phyloP scores from a whole-genome alignment of 495 filamentous ascomycete species.

The Geopyxis carbonaria region DNA sequence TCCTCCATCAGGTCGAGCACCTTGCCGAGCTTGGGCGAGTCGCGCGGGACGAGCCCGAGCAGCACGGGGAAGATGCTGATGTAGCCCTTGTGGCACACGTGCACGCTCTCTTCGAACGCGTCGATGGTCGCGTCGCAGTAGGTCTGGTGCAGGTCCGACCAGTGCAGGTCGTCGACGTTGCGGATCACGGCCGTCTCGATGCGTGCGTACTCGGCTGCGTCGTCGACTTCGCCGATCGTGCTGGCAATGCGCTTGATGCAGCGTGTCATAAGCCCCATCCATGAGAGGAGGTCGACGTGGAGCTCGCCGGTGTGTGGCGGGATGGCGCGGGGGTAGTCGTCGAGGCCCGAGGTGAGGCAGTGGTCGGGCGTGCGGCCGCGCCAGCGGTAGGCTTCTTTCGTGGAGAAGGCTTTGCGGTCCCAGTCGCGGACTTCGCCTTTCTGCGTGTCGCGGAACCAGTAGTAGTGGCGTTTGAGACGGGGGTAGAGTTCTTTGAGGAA shows the following conservation, averaged over 20 bases:
- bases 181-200: slow-evolving; percentile 62
- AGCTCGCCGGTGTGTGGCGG: slow-evolving; percentile 97
- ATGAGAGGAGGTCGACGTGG: slow-evolving; percentile 84
- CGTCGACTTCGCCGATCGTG: slow-evolving; percentile 52
- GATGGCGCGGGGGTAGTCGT: slow-evolving; percentile 88
- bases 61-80: slow-evolving; percentile 89
- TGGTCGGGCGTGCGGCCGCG: slow-evolving; percentile 75
- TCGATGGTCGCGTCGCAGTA: slow-evolving; percentile 96
- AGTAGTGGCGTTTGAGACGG: slow-evolving; percentile 76
- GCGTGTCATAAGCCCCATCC: slow-evolving; percentile 89
- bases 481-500: slow-evolving; percentile 77
- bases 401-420: slow-evolving; percentile 70
- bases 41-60: slow-evolving; percentile 54
- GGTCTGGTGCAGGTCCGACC: slow-evolving; percentile 57
- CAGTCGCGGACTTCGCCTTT: slow-evolving; percentile 77
- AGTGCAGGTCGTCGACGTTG: slow-evolving; percentile 90
- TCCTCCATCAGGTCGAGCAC: slow-evolving; percentile 63
- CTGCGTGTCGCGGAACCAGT: slow-evolving; percentile 90
- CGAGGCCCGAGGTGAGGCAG: slow-evolving; percentile 79
- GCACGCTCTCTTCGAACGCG: slow-evolving; percentile 74
- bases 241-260: slow-evolving; percentile 61
- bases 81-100: slow-evolving; percentile 94
- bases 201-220: slow-evolving; percentile 51
- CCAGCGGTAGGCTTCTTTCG: slow-evolving; percentile 88
- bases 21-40: slow-evolving; percentile 53